phyloP scores from a whole-genome alignment of 73 alveolate species.

The Diophrys sp. region DNA sequence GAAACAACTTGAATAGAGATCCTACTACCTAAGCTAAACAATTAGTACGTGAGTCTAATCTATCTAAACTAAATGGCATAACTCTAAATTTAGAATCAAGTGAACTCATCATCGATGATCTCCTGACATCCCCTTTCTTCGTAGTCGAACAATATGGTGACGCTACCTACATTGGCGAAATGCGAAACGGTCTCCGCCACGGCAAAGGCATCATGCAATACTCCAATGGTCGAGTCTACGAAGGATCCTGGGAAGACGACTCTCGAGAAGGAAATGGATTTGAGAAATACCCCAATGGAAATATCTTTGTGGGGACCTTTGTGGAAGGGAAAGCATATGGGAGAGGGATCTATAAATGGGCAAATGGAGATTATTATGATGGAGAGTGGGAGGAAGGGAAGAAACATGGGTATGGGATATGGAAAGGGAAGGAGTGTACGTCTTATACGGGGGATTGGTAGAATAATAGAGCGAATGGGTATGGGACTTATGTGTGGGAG shows the following conservation, averaged over 20 bases:
- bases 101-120: no score
- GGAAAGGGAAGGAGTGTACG: slow-evolving; percentile 19
- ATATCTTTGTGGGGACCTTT: background rate
- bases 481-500: slow-evolving; percentile 44
- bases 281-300: slow-evolving; percentile 28
- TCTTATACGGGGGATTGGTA: slow-evolving; percentile 47
- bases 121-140: no score
- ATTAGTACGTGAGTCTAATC: no score
- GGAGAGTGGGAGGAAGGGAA: slow-evolving; percentile 56
- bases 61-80: no score
- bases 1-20: no score
- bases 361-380: slow-evolving; percentile 34
- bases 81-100: no score
- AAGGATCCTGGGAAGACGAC: slow-evolving; percentile 64
- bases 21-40: no score
- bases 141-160: slow-evolving; percentile 4
- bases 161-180: slow-evolving; percentile 11
- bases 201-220: slow-evolving; percentile 21
- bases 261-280: slow-evolving; percentile 18
- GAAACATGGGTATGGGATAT: slow-evolving; percentile 31
- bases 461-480: slow-evolving; percentile 33
- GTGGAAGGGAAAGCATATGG: slow-evolving; percentile 11
- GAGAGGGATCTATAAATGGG: slow-evolving; percentile 4
- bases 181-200: slow-evolving; percentile 10
- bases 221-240: slow-evolving; percentile 50